Evolutionary conservation across 495 filamentous ascomycete species (phyloP), one percentile per base, ranked within the genome.

Genomic region (Choiromyces venosus): DNA sequence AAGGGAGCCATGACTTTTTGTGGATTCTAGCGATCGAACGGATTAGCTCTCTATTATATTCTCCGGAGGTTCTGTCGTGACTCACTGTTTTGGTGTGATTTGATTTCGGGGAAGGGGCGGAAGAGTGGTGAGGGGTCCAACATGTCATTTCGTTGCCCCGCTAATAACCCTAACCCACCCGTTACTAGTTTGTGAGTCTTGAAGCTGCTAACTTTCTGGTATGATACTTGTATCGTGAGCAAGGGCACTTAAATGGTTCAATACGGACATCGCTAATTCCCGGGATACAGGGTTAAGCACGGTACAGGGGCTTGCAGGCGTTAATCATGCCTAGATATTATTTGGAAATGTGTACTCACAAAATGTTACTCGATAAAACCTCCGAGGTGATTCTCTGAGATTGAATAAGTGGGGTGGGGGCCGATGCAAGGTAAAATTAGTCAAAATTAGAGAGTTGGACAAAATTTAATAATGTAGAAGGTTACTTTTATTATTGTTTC

Each of bases 1-100:
- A 77, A 80, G 36, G 75, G 64, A 40, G 69, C 69, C 75, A 77
- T 77, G 8, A 3, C 39, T 75, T 37, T 42, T 37, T 16, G 9
- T 12, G 2, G 52, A 61, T 29, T 61, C 52, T 29, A 29, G 52
- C 25, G 52, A 29, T 61, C 5, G n/a, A 29, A 16, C 12, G 52
- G 16, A 5, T 10, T 3, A 29, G 0, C n/a, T 61, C 52, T 61
- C 10, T 25, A 29, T 10, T 29, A 12, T 5, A 10, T 61, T 29
- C n/a, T 61, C 16, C 52, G n/a, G 52, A 61, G 25, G 25, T 61
- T 61, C 7, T 29, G n/a, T 56, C n/a, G 46, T 56, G 52, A 61
- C 52, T 61, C 52, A 29, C n/a, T 16, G 52, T 29, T 29, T 9
- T 61, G n/a, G 52, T n/a, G 25, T 25, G 8, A 25, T 56, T 10